Evolutionary conservation across 345 rosid genomes (phyloP).

Genomic region (Acer campestre): DNA sequence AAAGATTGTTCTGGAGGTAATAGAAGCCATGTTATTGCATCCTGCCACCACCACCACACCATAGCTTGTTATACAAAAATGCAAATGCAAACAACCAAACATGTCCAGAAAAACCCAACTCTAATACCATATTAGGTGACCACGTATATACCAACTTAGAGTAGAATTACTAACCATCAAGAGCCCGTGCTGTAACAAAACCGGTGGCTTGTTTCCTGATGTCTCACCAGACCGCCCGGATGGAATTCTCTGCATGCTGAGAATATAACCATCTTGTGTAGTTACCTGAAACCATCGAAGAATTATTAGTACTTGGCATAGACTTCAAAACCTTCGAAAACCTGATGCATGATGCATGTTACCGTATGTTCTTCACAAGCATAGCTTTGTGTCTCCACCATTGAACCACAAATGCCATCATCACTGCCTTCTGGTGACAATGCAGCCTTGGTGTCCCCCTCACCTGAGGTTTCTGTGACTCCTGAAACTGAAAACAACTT

Average conservation of each 20-base stretch:
- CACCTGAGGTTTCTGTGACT: no score
- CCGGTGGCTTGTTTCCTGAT: conserved; percentile 33
- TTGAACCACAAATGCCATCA: no score
- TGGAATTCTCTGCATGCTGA: conserved; percentile 51
- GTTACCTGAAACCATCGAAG: conserved; percentile 42
- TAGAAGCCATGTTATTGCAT: conserved; percentile 47
- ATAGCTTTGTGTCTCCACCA: no score
- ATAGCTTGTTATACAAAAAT: no score
- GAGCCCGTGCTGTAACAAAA: conserved; percentile 58
- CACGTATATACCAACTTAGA: not conserved
- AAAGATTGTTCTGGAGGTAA: conserved; percentile 43
- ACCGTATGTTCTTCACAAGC: no score
- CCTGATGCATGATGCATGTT: no score
- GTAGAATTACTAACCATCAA: conserved; percentile 36
- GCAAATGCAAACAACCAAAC: not conserved
- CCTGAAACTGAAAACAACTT: no score
- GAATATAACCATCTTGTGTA: conserved; percentile 56
- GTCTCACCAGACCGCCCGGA: conserved; percentile 25
- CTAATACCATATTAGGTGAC: no score
- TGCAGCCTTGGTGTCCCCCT: no score
- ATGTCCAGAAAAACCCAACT: not conserved
- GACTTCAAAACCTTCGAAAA: no score
- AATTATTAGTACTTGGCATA: no score
- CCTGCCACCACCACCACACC: conserved; percentile 33
- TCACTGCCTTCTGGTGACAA: no score